Conservation (phyloP, 768 basidiomycete species). For the Tubosaeta sp. region DNA sequence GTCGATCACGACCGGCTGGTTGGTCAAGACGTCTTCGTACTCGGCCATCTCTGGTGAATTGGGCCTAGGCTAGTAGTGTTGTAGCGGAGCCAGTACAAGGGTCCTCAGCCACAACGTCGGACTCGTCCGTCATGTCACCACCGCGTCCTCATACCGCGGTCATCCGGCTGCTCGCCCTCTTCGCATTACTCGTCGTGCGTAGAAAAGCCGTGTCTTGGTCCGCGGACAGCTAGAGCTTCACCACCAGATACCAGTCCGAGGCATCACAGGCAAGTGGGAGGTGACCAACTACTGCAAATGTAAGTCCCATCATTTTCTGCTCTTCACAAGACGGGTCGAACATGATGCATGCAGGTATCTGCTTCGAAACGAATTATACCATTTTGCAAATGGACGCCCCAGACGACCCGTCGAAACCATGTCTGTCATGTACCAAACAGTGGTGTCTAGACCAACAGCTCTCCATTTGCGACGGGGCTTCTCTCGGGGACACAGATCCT, state of each 20-base stretch:
- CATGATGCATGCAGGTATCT: conserved; percentile 62
- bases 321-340: conserved; percentile 1
- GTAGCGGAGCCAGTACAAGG: too few species aligned
- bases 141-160: conserved; percentile 5
- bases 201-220: conserved; percentile 4
- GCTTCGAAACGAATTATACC: conserved; percentile 82
- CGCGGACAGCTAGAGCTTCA: conserved; percentile 10
- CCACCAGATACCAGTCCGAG: conserved; percentile 37
- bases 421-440: conserved; percentile 89
- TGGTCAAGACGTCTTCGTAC: conserved; percentile 92
- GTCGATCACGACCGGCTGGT: conserved; percentile 98
- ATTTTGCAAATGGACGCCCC: conserved; percentile 79
- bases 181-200: conserved; percentile 25
- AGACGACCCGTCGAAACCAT: conserved; percentile 84
- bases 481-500: conserved; percentile 81
- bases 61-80: not conserved
- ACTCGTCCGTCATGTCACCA: conserved; percentile 16
- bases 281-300: conserved; percentile 93
- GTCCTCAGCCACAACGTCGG: conserved; percentile 15
- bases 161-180: conserved; percentile 17
- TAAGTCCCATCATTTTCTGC: conserved; percentile 26
- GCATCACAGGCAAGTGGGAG: conserved; percentile 71
- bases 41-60: conserved; percentile 57
- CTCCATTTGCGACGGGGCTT: conserved; percentile 74
- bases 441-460: conserved; percentile 95